Conservation (phyloP, 441 rosid species). For the Breynia disticha region DNA sequence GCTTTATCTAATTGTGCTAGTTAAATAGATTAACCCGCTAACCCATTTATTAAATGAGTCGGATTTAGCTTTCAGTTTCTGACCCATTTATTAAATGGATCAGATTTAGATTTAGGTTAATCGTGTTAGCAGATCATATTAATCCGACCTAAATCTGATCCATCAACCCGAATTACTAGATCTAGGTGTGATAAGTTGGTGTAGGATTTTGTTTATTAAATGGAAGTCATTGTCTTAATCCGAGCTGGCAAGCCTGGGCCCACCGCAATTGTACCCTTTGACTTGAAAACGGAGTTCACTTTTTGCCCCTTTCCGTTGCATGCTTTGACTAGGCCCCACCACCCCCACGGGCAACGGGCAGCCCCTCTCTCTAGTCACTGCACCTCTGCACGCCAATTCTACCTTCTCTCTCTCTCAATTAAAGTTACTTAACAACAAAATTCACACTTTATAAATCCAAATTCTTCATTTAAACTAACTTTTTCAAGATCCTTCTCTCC, state of each 20-base stretch:
- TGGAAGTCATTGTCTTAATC: not conserved
- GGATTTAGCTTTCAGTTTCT: too few species aligned
- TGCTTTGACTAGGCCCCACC: slow-evolving; percentile 21
- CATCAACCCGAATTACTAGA: too few species aligned
- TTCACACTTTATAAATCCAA: slow-evolving; percentile 5
- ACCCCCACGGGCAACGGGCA: not conserved
- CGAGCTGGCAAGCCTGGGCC: not conserved
- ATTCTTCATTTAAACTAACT: slow-evolving; percentile 9
- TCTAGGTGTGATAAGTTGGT: too few species aligned
- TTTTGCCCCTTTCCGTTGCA: slow-evolving; percentile 5
- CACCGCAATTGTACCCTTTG: not conserved
- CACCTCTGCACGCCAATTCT: slow-evolving; percentile 22
- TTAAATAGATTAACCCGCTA: too few species aligned
- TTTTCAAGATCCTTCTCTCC: slow-evolving; percentile 12
- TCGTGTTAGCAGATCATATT: too few species aligned
- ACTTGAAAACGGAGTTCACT: not conserved
- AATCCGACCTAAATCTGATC: too few species aligned
- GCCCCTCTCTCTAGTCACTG: slow-evolving; percentile 8
- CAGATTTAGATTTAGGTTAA: too few species aligned
- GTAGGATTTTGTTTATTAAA: too few species aligned
- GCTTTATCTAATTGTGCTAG: too few species aligned
- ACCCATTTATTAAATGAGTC: too few species aligned
- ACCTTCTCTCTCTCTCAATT: not conserved
- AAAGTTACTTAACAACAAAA: not conserved
- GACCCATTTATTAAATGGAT: too few species aligned